Base-by-base conservation (phyloP, 805 yeast genomes). In the Kluyveromyces starmeri region DNA sequence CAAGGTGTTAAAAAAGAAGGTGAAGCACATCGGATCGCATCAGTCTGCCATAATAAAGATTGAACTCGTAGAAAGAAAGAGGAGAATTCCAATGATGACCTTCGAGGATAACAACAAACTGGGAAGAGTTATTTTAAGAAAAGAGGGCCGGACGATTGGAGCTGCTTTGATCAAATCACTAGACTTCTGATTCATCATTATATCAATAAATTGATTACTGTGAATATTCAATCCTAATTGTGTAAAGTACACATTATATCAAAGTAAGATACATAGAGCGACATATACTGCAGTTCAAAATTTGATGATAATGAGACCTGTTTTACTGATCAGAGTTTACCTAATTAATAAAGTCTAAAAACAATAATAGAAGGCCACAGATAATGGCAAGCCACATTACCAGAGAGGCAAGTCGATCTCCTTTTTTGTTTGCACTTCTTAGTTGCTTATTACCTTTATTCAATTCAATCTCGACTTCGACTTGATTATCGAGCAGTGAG, bases 101-200 rank as follows among this genome's bases (percentile, higher is more conserved):
- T 84, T 76, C 53, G 75, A 67, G 41, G 84, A 83, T 53, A 83
- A 85, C 57, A 95, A 86, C 44, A 96, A 86, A 62, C 70, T 92
- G 48, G 96, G 97, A 48, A 79, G 97, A 64, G 84, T 92, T 59
- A 86, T 97, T 14, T 71, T 92, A 58, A 85, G 99, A 71, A 97
- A 92, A 64, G 97, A 92, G 64, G 98, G 97, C 50, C 78, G 76
- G 49, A 89, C 98, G 30, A 85, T 92, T 61, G 99, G 97, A 42
- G 89, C 92, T 55, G 99, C 98, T 61, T 82, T 36, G 5, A 19
- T 39, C 5, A 33, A 29, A 19, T 15, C 39, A 10, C 27, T 39
- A 4, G 39, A 39, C 12, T 29, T 32, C 14, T 39, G 23, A 20
- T 20, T 11, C n/a, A n/a, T n/a, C n/a, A n/a, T n/a, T n/a, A n/a